Evolutionary conservation across 2,329 filamentous ascomycete species (phyloP).

Genomic region (Cladosporium cucumerinum): DNA sequence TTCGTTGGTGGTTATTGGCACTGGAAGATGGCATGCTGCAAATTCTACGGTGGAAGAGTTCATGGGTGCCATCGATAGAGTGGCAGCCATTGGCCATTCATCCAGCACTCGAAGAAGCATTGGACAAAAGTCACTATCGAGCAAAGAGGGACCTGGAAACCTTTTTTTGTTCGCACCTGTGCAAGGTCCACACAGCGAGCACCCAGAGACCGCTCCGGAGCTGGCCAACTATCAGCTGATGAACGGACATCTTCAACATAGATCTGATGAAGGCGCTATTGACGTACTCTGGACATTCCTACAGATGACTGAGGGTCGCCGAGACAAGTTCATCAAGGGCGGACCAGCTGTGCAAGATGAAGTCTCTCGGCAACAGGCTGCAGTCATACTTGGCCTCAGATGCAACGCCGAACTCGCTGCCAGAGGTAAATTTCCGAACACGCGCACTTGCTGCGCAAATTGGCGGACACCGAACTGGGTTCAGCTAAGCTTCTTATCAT

Average conservation of each 20-base stretch:
- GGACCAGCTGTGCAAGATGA: constrained; percentile 37
- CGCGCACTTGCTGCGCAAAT: constrained; percentile 53
- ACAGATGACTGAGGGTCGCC: constrained; percentile 44
- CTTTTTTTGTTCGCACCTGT: constrained; percentile 47
- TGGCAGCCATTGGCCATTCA: constrained; percentile 34
- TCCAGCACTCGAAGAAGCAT: constrained; percentile 13
- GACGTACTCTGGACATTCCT: constrained; percentile 52
- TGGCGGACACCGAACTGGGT: constrained; percentile 40
- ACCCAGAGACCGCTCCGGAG: constrained; percentile 39
- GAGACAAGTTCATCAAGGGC: constrained; percentile 48
- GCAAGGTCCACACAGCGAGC: constrained; percentile 43
- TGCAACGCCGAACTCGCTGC: constrained; percentile 50
- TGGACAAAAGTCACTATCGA: constrained; percentile 20
- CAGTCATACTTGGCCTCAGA: constrained; percentile 53
- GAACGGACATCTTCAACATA: constrained; percentile 50
- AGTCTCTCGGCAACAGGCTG: constrained; percentile 48
- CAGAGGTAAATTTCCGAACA: constrained; percentile 42
- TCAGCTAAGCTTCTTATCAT: constrained; percentile 36
- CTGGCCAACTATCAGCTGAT: constrained; percentile 40
- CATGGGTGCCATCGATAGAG: constrained; percentile 44
- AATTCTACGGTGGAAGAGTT: constrained; percentile 47
- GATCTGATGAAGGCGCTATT: constrained; percentile 36
- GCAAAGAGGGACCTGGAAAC: constrained; percentile 26
- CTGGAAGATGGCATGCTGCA: constrained; percentile 56
- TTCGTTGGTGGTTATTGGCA: constrained; percentile 51